Evolutionary conservation across 768 basidiomycete species (phyloP), one percentile per base, ranked within the genome.

Genomic region (Strobilomyces echinocephalus): DNA sequence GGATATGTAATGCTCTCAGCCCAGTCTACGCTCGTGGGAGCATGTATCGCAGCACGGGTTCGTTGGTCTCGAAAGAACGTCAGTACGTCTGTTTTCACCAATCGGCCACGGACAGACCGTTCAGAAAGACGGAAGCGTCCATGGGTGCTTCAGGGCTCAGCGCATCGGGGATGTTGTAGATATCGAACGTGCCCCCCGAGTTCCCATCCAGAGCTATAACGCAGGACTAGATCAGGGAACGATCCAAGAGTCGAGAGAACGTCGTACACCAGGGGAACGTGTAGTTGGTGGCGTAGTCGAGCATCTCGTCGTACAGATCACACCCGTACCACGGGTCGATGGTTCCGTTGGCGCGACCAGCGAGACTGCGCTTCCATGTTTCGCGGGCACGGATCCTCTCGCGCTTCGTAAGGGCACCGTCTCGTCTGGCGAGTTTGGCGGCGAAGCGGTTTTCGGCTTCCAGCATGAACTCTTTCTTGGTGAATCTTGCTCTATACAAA

Each of bases 251-350:
- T 15, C 26, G 30, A 8, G 20, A 56, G n/a, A 40, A 38, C 6
- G 28, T 16, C 75, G 20, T 69, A 81, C 74, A 60, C 79, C 78
- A 80, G 2, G 87, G 87, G 62, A 76, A 81, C 1, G 87, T 85
- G 62, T 75, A 88, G 62, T 89, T 90, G 54, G 81, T 48, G 15
- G 86, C 84, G 58, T 88, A 88, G 67, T 88, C 87, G 31, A 85
- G 60, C 68, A 84, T 78, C 71, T 84, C 80, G 53, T 83, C 79
- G 45, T 80, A 76, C 11, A 88, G 63, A 50, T 81, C 73, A 67
- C 88, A 89, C 6, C 82, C 82, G 43, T 85, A 85, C 83, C 80
- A 81, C 28, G 79, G 66, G 59, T 84, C 77, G 44, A 85, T 76
- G 2, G 79, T 80, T 9, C 77, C 82, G 56, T 81, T 82, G 1